phyloP scores from a whole-genome alignment of 2,329 filamentous ascomycete genomes.

The Cladophialophora carrionii region DNA sequence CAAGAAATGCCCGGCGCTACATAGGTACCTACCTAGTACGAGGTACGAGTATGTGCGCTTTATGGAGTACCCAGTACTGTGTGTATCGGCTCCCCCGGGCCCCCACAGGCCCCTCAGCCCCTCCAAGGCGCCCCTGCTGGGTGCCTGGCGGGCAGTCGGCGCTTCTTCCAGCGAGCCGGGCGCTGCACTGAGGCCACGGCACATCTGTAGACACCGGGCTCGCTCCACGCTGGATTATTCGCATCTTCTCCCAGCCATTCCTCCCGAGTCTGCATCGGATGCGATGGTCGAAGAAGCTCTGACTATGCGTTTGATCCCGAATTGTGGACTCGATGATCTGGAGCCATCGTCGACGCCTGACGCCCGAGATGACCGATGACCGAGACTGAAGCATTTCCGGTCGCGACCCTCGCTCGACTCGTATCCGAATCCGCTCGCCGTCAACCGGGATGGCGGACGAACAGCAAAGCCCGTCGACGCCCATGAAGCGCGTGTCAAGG shows the following conservation, averaged over 20 bases:
- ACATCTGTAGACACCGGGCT: not conserved
- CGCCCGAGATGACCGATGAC: not conserved
- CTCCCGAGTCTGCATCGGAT: not conserved
- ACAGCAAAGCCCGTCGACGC: conserved; percentile 29
- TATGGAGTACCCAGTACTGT: too few relatives aligned
- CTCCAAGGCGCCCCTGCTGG: not conserved
- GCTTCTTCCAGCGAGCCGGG: conserved; percentile 2
- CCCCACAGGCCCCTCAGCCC: not conserved
- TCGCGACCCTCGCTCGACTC: not conserved
- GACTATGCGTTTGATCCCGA: not conserved
- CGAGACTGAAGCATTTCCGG: not conserved
- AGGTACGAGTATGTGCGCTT: too few relatives aligned
- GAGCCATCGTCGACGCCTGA: not conserved
- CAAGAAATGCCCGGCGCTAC: not conserved
- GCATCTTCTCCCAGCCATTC: not conserved
- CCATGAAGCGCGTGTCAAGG: conserved; percentile 52
- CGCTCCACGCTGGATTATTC: not conserved
- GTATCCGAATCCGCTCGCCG: conserved; percentile 6
- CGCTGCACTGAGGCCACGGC: not conserved
- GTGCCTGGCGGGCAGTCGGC: conserved; percentile 7
- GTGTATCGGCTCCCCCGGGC: too few relatives aligned
- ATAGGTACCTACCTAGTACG: too few relatives aligned
- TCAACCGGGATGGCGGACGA: conserved; percentile 14
- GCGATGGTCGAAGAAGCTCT: not conserved
- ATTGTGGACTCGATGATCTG: not conserved